phyloP scores from a whole-genome alignment of 225 moss, liverwort and hornwort species.

The Pseudoscleropodium purum region DNA sequence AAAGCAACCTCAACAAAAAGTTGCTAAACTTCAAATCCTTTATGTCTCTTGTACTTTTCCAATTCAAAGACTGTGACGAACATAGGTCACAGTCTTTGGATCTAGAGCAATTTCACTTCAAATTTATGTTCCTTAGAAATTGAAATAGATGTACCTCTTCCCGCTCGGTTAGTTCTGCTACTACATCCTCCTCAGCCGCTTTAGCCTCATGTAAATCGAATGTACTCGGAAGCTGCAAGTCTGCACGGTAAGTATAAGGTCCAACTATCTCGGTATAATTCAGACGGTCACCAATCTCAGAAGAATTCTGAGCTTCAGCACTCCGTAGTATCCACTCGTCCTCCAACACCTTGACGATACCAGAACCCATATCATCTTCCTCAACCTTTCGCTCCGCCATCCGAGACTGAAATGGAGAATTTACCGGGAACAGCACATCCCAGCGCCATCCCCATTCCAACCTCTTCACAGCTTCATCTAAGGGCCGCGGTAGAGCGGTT shows the following conservation, averaged over 20 bases:
- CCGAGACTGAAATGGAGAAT: conserved; percentile 2
- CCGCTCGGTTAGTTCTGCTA: conserved; percentile 41
- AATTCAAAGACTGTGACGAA: neutral
- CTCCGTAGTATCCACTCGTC: conserved; percentile 15
- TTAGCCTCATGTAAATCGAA: conserved; percentile 42
- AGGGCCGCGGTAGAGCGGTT: conserved; percentile 34
- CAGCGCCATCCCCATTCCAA: conserved; percentile 61
- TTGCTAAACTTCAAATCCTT: neutral
- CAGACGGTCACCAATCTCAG: neutral
- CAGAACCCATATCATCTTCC: conserved; percentile 26
- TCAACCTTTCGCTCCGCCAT: neutral
- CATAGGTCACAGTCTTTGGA: neutral
- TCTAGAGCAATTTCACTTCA: neutral
- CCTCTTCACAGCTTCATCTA: conserved; percentile 28
- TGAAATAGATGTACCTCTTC: conserved; percentile 54
- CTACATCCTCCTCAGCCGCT: conserved; percentile 4
- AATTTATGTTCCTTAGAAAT: neutral
- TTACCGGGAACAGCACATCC: conserved; percentile 44
- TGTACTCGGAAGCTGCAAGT: conserved; percentile 36
- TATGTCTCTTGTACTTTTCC: neutral
- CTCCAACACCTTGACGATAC: conserved; percentile 27
- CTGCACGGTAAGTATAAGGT: neutral
- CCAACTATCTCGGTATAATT: neutral
- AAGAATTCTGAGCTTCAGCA: neutral
- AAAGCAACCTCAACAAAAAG: neutral